These are phyloP conservation scores for Gigaspora rosea DNA, from an alignment of 192 early-diverging fungal genomes.

Conservation along the genomic window DNA sequence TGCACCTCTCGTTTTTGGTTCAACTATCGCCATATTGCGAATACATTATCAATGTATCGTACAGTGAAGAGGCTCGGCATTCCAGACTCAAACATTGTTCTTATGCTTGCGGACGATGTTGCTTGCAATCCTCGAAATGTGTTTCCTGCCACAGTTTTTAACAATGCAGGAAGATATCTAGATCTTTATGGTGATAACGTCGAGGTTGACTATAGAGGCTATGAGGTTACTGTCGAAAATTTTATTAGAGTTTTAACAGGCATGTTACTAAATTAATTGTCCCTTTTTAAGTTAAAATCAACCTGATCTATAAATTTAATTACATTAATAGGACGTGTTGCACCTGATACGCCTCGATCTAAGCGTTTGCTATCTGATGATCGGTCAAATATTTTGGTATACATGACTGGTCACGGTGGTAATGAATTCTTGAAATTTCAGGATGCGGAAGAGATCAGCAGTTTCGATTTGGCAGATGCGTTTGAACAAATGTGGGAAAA, in stretches of 20 bases:
- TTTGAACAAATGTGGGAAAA: conserved; percentile 99
- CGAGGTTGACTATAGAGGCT: conserved; percentile 98
- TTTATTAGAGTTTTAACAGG: conserved; percentile 94
- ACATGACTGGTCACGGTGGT: conserved; percentile 99
- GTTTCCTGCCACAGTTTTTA: conserved; percentile 90
- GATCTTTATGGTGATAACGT: conserved; percentile 97
- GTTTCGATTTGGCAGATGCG: conserved; percentile 94
- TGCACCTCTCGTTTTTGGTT: conserved; percentile 99
- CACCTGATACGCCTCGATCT: conserved; percentile 84
- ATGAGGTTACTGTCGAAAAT: conserved; percentile 98
- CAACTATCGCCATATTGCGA: conserved; percentile 99
- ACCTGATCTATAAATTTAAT: conserved; percentile 8
- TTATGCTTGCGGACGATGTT: conserved; percentile 99
- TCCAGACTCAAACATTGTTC: conserved; percentile 97
- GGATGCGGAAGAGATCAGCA: conserved; percentile 96
- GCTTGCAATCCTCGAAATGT: conserved; percentile 96
- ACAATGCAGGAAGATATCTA: conserved; percentile 76
- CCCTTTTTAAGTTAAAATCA: neutral
- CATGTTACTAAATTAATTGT: conserved; percentile 30
- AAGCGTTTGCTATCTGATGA: conserved; percentile 96
- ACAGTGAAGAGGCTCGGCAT: conserved; percentile 98
- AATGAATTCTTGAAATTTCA: conserved; percentile 99
- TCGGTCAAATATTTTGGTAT: conserved; percentile 93
- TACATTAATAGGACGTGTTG: conserved; percentile 70
- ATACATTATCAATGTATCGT: conserved; percentile 97